Conservation (phyloP, 352 stramenopile species). For the Peronosclerospora sorghi region DNA sequence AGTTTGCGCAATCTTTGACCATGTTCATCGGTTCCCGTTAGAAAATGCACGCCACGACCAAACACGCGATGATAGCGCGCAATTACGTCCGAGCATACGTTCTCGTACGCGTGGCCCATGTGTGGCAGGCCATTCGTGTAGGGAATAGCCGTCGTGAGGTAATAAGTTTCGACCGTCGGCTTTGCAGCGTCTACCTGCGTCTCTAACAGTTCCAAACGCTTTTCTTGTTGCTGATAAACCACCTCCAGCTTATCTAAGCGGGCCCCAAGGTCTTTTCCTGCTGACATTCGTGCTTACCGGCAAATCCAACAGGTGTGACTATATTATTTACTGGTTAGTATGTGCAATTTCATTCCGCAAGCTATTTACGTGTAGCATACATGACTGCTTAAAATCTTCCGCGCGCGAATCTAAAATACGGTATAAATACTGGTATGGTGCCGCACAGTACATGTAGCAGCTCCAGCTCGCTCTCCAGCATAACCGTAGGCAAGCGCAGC, state of each 20-base stretch:
- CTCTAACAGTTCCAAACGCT: conserved; percentile 20
- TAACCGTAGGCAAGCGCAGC: conserved; percentile 11
- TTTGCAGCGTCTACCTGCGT: conserved; percentile 25
- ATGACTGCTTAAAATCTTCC: too few relatives aligned
- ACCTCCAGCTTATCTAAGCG: conserved; percentile 38
- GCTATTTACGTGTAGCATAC: too few relatives aligned
- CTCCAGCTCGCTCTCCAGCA: conserved; percentile 22
- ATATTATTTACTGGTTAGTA: conserved; percentile 10
- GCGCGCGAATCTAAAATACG: not conserved
- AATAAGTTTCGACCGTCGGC: conserved; percentile 76
- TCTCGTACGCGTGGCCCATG: conserved; percentile 99
- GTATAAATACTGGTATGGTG: conserved; percentile 12
- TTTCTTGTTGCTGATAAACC: conserved; percentile 30
- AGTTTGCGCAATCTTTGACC: conserved; percentile 98
- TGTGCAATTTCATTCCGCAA: too few relatives aligned
- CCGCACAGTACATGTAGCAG: conserved; percentile 10
- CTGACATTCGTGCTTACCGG: conserved; percentile 6
- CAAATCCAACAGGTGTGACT: not conserved
- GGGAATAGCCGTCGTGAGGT: conserved; percentile 98
- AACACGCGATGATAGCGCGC: conserved; percentile 89
- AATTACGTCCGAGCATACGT: conserved; percentile 94
- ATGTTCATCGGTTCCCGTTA: conserved; percentile 94
- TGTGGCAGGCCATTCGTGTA: conserved; percentile 96
- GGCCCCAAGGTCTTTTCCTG: conserved; percentile 19
- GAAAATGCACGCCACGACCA: conserved; percentile 75